phyloP scores from a whole-genome alignment of 1,284 basidiomycete genomes.

The Uromyces viciae-fabae region DNA sequence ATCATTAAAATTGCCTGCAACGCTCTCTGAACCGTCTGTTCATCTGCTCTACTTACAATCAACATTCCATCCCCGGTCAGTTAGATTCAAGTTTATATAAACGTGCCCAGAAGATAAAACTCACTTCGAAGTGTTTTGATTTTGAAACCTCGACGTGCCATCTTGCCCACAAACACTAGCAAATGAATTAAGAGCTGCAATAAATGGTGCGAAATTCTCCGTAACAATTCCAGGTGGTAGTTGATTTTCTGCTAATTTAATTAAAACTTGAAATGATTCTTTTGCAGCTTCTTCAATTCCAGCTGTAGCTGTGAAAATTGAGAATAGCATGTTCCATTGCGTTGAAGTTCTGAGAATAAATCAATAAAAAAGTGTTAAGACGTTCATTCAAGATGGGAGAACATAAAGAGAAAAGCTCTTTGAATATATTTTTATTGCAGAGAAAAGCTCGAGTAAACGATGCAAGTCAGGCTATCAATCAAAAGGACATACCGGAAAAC shows the following conservation, averaged over 20 bases:
- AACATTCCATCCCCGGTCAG: background rate
- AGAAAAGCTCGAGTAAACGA: background rate
- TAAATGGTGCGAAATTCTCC: constrained; percentile 77
- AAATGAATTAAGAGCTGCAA: constrained; percentile 81
- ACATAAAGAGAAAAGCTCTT: background rate
- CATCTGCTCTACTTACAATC: constrained; percentile 56
- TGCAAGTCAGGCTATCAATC: background rate
- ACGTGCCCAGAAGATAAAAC: background rate
- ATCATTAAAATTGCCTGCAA: constrained; percentile 76
- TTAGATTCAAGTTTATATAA: background rate
- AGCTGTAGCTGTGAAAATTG: constrained; percentile 79
- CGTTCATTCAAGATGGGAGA: background rate
- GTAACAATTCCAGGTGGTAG: constrained; percentile 63
- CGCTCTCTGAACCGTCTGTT: constrained; percentile 72
- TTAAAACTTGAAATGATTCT: constrained; percentile 72
- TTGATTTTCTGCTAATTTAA: constrained; percentile 64
- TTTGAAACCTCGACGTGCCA: constrained; percentile 1
- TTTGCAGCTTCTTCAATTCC: constrained; percentile 83
- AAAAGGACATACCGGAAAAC: constrained; percentile 68
- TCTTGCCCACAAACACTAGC: constrained; percentile 60
- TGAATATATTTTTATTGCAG: background rate
- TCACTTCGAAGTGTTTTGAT: constrained; percentile 20
- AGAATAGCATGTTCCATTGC: constrained; percentile 90
- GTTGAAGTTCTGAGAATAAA: constrained; percentile 68
- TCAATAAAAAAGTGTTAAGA: background rate